phyloP scores from a whole-genome alignment of 2,329 filamentous ascomycete species.

The Aspergillus caelatus region DNA sequence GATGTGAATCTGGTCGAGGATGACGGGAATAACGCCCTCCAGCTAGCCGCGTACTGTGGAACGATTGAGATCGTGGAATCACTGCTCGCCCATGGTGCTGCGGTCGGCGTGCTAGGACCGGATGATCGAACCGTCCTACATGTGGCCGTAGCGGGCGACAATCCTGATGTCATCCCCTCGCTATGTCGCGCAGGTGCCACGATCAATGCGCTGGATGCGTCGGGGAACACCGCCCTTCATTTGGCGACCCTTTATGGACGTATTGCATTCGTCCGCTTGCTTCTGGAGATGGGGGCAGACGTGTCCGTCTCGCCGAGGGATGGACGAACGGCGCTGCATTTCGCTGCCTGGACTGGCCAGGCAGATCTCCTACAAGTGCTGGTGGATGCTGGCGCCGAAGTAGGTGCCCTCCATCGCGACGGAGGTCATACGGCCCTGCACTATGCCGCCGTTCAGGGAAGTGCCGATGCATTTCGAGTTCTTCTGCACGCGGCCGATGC shows the following conservation, averaged over 20 bases:
- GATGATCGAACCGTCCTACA: not conserved
- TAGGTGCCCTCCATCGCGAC: not conserved
- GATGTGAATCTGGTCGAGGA: not conserved
- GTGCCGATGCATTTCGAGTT: not conserved
- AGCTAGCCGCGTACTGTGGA: not conserved
- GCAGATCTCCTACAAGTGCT: not conserved
- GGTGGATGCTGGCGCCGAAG: conserved; percentile 1
- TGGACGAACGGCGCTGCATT: conserved; percentile 4
- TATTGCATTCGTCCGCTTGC: not conserved
- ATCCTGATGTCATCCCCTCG: not conserved
- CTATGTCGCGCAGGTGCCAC: not conserved
- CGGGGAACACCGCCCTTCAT: not conserved
- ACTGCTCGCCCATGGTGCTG: not conserved
- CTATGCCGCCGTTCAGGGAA: not conserved
- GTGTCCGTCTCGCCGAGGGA: not conserved
- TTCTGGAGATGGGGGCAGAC: conserved; percentile 1
- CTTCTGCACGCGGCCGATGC: not conserved
- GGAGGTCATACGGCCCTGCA: conserved; percentile 2
- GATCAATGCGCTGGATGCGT: not conserved
- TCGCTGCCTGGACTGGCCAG: not conserved
- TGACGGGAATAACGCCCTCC: not conserved
- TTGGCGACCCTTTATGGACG: not conserved
- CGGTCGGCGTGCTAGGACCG: not conserved
- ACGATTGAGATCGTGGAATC: not conserved
- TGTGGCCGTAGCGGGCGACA: not conserved